These are phyloP conservation scores for Flaveria trinervia DNA, from an alignment of 129 eudicot genomes.

Conservation along the genomic window DNA sequence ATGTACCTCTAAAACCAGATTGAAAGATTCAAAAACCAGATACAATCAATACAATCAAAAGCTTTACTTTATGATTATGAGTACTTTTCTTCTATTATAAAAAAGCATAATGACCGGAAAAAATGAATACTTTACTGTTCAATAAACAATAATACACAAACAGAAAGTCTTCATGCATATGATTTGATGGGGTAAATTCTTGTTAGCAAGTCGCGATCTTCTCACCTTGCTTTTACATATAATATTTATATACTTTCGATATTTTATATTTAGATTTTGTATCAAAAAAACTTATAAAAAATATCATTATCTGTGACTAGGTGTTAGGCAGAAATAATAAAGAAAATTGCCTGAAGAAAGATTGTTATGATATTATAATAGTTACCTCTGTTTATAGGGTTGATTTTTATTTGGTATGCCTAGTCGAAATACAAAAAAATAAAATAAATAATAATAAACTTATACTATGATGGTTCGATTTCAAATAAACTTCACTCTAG, in stretches of 20 bases:
- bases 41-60: conserved; percentile 2
- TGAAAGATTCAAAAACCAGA: conserved; percentile 34
- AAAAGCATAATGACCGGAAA: background rate
- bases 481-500: too few species aligned
- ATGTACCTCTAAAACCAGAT: background rate
- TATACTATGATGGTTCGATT: too few species aligned
- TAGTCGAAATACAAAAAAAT: too few species aligned
- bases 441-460: too few species aligned
- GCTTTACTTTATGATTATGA: background rate
- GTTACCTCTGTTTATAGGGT: too few species aligned
- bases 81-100: background rate
- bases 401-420: too few species aligned
- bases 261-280: background rate
- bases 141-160: background rate
- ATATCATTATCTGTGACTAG: too few species aligned
- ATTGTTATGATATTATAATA: too few species aligned
- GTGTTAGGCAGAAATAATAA: too few species aligned
- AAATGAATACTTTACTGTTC: background rate
- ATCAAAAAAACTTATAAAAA: background rate
- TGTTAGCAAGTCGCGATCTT: conserved; percentile 34
- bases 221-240: background rate
- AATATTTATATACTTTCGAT: background rate
- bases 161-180: conserved; percentile 8
- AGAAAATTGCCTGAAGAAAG: too few species aligned
- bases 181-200: conserved; percentile 23